Base-by-base conservation (phyloP, 2,329 filamentous ascomycete species). In the Colletotrichum musae region DNA sequence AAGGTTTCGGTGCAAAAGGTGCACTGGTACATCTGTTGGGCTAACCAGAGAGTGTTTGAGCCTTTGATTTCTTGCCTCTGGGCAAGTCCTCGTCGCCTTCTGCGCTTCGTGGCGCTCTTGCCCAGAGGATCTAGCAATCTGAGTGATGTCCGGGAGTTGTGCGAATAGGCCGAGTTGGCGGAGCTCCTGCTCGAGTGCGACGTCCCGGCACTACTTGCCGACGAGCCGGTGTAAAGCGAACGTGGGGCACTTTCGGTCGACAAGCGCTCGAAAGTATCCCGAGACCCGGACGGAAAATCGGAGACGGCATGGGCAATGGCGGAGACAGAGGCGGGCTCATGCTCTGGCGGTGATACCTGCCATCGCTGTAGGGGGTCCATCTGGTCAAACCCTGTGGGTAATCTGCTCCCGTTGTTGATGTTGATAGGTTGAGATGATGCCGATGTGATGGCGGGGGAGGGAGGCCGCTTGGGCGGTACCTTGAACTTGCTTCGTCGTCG, bases 1-100 rank as follows among this genome's bases (percentile, higher is more conserved):
- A 85, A 85, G 0, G 80, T 81, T 52, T 85, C 82, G 0, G 82
- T 83, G 47, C 83, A 85, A 50, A 85, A 85, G 0, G 83, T 85
- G 69, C 83, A 85, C 53, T 85, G 83, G 28, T 78, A 80, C 4
- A 47, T 66, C 5, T 66, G 59, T 4, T 32, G 21, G 0, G 66
- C 52, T 12, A 59, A 62, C 66, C 50, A 60, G 13, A 69, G 66
- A 1, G 54, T 54, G 7, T 41, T 58, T 2, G 62, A 36, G 2
- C 50, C 43, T 28, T 47, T 66, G 5, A 41, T 18, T 5, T 69
- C 54, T 1, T 62, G 56, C 5, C 62, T 12, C 3, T 64, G 50
- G 5, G 56, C 56, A 10, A 51, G 13, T 1, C 47, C 56, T 21
- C 66, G 51, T 15, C 66, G 66, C 4, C 66, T 39, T 18, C 66